Percentiles rank a stretch among this genome's conserved stretches.
Conservation (phyloP, 805 yeast genomes). For the Nakazawaea wickerhamii region DNA sequence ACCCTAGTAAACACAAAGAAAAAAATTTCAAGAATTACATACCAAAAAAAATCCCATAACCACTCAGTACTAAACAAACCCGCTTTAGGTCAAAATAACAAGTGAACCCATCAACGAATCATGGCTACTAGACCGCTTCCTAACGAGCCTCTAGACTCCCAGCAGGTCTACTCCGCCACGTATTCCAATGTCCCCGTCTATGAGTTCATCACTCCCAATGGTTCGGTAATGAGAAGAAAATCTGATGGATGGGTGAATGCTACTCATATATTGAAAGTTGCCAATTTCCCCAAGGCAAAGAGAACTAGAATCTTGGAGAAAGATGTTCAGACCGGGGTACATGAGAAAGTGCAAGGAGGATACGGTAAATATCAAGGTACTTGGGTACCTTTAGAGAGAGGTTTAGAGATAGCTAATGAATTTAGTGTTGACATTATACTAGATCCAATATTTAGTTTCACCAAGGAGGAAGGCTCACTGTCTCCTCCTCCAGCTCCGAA, state of each 20-base stretch:
- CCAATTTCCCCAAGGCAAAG: conserved; percentile 91
- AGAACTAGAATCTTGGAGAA: conserved; percentile 90
- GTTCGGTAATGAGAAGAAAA: conserved; percentile 75
- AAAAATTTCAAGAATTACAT: no score
- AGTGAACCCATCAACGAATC: conserved; percentile 18
- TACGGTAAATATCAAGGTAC: conserved; percentile 97
- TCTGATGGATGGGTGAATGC: conserved; percentile 88
- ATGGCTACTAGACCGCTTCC: conserved; percentile 21
- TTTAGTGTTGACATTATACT: conserved; percentile 60
- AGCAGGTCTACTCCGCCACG: conserved; percentile 61
- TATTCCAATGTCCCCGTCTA: conserved; percentile 83
- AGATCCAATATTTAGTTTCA: conserved; percentile 60
- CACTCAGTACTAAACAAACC: no score
- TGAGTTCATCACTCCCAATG: conserved; percentile 61
- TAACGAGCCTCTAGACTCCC: conserved; percentile 10
- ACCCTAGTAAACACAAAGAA: no score
- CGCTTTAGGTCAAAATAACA: neutral
- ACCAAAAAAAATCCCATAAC: no score
- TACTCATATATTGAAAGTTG: conserved; percentile 89
- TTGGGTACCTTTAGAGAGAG: conserved; percentile 86
- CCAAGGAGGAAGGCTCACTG: conserved; percentile 41
- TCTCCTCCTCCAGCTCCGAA: conserved; percentile 60
- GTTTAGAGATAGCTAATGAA: conserved; percentile 59
- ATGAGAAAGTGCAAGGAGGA: conserved; percentile 96
- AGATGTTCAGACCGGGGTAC: conserved; percentile 84